phyloP scores from a whole-genome alignment of 2,329 filamentous ascomycete species.

The Fusarium tupiense region DNA sequence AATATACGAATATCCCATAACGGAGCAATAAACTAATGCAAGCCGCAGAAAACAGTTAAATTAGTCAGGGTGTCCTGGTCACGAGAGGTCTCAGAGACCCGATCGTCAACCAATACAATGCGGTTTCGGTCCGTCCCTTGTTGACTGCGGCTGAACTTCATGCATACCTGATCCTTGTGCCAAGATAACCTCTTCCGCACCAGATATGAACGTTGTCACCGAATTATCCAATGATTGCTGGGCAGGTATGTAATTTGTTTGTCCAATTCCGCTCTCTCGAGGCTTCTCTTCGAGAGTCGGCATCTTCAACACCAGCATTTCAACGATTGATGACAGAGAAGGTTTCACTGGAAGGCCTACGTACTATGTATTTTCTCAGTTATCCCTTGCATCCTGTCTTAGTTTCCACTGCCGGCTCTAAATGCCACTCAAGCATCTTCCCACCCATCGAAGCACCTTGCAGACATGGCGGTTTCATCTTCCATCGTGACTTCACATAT shows the following conservation, averaged over 20 bases:
- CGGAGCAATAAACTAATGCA: not conserved
- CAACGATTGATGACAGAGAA: not conserved
- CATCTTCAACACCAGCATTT: not conserved
- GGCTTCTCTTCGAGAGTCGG: not conserved
- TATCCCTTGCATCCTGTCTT: not conserved
- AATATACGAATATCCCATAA: constrained; percentile 8
- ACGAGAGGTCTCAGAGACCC: not conserved
- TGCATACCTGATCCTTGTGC: not conserved
- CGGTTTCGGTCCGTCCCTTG: constrained; percentile 33
- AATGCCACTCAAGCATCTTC: not conserved
- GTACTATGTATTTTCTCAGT: accelerated
- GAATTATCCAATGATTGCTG: not conserved
- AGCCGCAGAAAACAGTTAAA: not conserved
- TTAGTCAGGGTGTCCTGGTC: not conserved
- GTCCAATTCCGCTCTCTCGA: not conserved
- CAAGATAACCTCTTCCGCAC: not conserved
- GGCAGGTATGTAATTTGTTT: not conserved
- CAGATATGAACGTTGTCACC: not conserved
- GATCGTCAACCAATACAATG: constrained; percentile 4
- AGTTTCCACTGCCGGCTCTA: not conserved
- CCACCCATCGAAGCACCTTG: not conserved
- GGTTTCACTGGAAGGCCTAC: not conserved
- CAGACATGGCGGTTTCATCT: constrained; percentile 30
- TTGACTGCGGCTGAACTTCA: constrained; percentile 21
- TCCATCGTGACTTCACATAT: constrained; percentile 18